These are phyloP conservation scores for Cytospora piceae DNA, from an alignment of 2,329 filamentous ascomycete species.

Conservation along the genomic window DNA sequence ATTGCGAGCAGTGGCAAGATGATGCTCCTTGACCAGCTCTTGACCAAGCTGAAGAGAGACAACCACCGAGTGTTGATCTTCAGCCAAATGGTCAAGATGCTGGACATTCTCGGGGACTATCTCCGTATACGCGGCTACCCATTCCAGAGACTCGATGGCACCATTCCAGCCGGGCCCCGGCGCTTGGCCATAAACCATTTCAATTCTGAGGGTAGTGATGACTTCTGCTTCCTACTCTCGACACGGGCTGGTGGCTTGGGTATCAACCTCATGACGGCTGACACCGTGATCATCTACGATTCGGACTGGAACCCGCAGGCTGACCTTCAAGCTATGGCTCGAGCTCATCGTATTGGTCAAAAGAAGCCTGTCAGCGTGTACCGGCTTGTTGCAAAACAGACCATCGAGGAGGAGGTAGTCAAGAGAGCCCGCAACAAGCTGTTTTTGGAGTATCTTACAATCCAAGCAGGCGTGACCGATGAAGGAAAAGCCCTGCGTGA, in stretches of 20 bases:
- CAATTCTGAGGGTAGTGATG: slow-evolving; percentile 92
- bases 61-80: slow-evolving; percentile 97
- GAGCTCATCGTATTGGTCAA: slow-evolving; percentile 96
- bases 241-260: slow-evolving; percentile 96
- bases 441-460: slow-evolving; percentile 94
- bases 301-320: slow-evolving; percentile 99
- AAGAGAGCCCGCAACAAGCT: slow-evolving; percentile 97
- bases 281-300: slow-evolving; percentile 97
- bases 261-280: slow-evolving; percentile 98
- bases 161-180: slow-evolving; percentile 83
- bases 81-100: slow-evolving; percentile 99
- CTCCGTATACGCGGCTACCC: slow-evolving; percentile 90
- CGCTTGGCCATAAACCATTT: slow-evolving; percentile 97
- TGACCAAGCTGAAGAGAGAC: slow-evolving; percentile 90
- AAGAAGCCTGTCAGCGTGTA: slow-evolving; percentile 96
- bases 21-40: slow-evolving; percentile 96
- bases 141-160: slow-evolving; percentile 93
- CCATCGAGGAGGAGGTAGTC: slow-evolving; percentile 95
- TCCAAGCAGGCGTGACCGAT: slow-evolving; percentile 94
- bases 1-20: slow-evolving; percentile 99
- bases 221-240: slow-evolving; percentile 95
- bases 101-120: slow-evolving; percentile 95
- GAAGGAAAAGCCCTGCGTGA: slow-evolving; percentile 79
- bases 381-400: slow-evolving; percentile 95
- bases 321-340: slow-evolving; percentile 96